Conservation (phyloP, 257 asterid species). For the Scutellaria baicalensis region DNA sequence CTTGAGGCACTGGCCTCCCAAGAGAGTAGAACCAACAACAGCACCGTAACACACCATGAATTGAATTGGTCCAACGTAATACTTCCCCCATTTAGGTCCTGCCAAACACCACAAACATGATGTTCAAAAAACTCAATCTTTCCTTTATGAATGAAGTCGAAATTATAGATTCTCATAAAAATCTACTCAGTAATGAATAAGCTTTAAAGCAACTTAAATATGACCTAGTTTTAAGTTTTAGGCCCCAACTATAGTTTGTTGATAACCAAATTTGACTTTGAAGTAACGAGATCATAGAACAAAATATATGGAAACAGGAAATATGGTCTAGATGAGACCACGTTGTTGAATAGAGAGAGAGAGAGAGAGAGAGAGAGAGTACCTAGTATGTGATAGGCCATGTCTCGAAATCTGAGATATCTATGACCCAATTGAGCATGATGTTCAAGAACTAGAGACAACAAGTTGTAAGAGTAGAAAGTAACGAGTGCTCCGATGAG, state of each 20-base stretch:
- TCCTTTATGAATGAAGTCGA: too few species aligned
- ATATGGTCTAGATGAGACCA: neutral
- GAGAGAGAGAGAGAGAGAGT: neutral
- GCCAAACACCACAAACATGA: conserved; percentile 10
- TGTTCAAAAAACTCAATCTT: too few species aligned
- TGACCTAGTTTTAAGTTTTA: neutral
- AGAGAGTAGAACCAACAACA: conserved; percentile 71
- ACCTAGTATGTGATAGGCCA: conserved; percentile 74
- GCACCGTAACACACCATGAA: conserved; percentile 89
- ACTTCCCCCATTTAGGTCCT: conserved; percentile 78
- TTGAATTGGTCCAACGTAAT: conserved; percentile 80
- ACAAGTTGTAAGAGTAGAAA: conserved; percentile 63
- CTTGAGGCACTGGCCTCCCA: conserved; percentile 94
- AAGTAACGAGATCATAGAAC: neutral
- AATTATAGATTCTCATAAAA: too few species aligned
- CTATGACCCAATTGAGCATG: conserved; percentile 60
- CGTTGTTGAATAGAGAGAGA: neutral
- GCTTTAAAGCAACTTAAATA: neutral
- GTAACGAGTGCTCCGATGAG: conserved; percentile 59
- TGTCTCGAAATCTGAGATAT: conserved; percentile 69
- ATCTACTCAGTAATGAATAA: too few species aligned
- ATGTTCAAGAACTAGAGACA: conserved; percentile 76
- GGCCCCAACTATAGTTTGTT: too few species aligned
- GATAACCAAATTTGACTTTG: neutral
- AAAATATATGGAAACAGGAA: neutral